Conservation (phyloP, 108 stramenopile species). For the Skeletonema menzelii region DNA sequence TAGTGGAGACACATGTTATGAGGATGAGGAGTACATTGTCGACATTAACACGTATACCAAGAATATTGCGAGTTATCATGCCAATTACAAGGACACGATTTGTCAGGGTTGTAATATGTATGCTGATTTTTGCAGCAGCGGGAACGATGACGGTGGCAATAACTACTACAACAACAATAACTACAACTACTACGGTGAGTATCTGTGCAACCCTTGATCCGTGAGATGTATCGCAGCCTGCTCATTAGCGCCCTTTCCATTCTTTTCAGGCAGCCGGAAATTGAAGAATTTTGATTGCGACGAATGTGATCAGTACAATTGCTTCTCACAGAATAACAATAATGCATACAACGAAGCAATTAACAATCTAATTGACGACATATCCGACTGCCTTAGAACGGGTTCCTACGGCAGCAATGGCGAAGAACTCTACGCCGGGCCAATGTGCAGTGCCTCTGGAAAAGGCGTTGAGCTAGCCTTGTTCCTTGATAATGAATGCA, state of each 20-base stretch:
- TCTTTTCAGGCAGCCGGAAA: constrained; percentile 16
- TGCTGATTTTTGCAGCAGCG: constrained; percentile 44
- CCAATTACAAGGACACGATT: constrained; percentile 46
- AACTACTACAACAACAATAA: constrained; percentile 4
- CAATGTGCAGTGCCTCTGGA: constrained; percentile 70
- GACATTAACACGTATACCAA: constrained; percentile 55
- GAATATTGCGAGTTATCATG: constrained; percentile 49
- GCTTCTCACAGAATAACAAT: constrained; percentile 34
- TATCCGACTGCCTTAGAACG: constrained; percentile 47
- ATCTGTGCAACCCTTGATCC: not conserved
- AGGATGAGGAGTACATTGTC: constrained; percentile 57
- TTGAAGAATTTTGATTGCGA: constrained; percentile 59
- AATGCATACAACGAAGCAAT: constrained; percentile 31
- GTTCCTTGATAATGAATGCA: constrained; percentile 69
- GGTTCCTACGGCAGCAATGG: constrained; percentile 41
- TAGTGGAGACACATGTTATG: constrained; percentile 48
- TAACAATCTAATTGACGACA: constrained; percentile 41
- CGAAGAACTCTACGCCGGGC: constrained; percentile 47
- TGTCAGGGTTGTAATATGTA: constrained; percentile 58
- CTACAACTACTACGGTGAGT: constrained; percentile 21
- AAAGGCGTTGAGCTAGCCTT: constrained; percentile 71
- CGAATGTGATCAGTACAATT: constrained; percentile 55
- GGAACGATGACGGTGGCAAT: constrained; percentile 2
- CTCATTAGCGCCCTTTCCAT: not conserved
- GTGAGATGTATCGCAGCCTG: not conserved